These are phyloP conservation scores for Rhododendron kiyosumense DNA, from an alignment of 148 eudicot genomes.

Conservation along the genomic window DNA sequence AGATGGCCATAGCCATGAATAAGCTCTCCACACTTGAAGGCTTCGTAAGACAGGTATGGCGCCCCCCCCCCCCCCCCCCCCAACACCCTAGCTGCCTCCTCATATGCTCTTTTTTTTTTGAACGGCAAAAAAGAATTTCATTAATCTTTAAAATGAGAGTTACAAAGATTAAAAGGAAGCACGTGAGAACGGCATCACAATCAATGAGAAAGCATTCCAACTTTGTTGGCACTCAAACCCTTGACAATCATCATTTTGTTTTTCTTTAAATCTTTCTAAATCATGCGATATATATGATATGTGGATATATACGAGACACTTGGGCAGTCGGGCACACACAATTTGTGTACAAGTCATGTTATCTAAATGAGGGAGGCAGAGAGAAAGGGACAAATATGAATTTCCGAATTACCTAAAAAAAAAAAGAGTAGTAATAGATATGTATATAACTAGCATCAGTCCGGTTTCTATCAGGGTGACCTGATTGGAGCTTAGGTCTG, in stretches of 20 bases:
- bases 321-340: neutral
- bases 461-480: no score
- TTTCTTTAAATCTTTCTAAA: neutral
- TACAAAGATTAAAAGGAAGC: no score
- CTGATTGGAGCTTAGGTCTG: no score
- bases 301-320: neutral
- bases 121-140: no score
- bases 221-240: no score
- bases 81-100: neutral
- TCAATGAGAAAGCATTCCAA: no score
- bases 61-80: no score
- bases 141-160: no score
- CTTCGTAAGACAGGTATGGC: slow-evolving; percentile 74
- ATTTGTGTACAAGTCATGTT: neutral
- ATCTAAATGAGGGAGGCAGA: neutral
- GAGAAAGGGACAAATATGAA: neutral
- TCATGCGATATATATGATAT: neutral
- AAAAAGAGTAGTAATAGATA: no score
- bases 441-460: no score
- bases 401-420: no score
- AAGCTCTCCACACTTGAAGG: slow-evolving; percentile 80
- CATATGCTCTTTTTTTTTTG: neutral
- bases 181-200: no score
- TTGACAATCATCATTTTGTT: neutral
- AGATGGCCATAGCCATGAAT: slow-evolving; percentile 85